Conservation (phyloP, 1,284 basidiomycete species). For the Ceratobasidium sp. region DNA sequence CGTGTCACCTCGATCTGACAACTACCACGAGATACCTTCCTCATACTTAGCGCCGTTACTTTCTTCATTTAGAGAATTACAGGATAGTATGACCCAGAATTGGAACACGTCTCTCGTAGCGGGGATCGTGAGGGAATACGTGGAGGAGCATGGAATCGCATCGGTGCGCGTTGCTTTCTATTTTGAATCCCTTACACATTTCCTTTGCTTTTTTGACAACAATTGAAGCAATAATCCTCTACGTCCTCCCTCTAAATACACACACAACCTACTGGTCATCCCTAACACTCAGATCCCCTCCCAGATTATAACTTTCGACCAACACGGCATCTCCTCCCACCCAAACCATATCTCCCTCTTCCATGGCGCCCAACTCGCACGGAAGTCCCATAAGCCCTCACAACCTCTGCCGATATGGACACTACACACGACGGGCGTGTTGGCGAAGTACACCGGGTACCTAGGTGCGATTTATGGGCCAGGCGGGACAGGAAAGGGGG, state of each 20-base stretch:
- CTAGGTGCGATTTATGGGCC: constrained; percentile 51
- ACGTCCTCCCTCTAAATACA: too few relatives aligned
- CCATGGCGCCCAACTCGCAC: constrained; percentile 60
- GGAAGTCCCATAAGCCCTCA: constrained; percentile 50
- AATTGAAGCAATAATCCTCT: too few relatives aligned
- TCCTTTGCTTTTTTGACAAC: constrained; percentile 24
- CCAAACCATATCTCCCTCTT: constrained; percentile 89
- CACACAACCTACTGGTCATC: constrained; percentile 14
- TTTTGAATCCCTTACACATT: not conserved
- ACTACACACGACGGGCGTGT: constrained; percentile 70
- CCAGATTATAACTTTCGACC: constrained; percentile 94
- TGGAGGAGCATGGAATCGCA: constrained; percentile 71
- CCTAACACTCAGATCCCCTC: constrained; percentile 14
- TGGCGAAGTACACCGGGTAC: constrained; percentile 73
- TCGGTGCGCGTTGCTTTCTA: constrained; percentile 64
- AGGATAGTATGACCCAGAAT: constrained; percentile 77
- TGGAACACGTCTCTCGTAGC: constrained; percentile 80
- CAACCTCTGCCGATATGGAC: constrained; percentile 64
- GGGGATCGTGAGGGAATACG: constrained; percentile 69
- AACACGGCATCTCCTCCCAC: constrained; percentile 84
- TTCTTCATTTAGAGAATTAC: constrained; percentile 67
- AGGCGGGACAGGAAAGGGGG: not conserved
- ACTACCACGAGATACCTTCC: not conserved
- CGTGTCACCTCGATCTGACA: constrained; percentile 55
- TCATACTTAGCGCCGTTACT: not conserved